phyloP scores from a whole-genome alignment of 306 rosid species.

The Castanea mollissima region DNA sequence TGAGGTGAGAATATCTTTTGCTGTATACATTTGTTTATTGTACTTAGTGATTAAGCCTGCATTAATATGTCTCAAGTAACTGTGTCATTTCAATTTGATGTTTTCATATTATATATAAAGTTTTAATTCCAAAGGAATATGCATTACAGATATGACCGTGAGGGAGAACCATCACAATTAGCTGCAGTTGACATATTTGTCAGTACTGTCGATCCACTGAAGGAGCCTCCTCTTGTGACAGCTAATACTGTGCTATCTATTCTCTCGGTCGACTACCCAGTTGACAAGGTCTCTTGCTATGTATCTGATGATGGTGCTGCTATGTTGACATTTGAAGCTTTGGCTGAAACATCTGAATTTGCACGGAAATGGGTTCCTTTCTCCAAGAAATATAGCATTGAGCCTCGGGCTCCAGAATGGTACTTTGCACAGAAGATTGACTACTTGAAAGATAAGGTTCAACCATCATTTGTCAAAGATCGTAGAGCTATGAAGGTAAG shows the following conservation, averaged over 20 bases:
- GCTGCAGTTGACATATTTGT: constrained; percentile 96
- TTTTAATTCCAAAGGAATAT: constrained; percentile 21
- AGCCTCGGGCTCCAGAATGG: constrained; percentile 99
- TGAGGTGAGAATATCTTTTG: constrained; percentile 49
- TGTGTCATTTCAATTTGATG: constrained; percentile 1
- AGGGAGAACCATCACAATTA: constrained; percentile 90
- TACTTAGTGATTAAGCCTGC: not conserved
- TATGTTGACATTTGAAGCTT: constrained; percentile 94
- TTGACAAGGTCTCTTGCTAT: constrained; percentile 96
- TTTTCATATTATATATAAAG: constrained; percentile 10
- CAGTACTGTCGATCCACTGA: constrained; percentile 93
- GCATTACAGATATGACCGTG: constrained; percentile 80
- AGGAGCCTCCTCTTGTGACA: constrained; percentile 98
- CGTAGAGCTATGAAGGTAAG: constrained; percentile 96
- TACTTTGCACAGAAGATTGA: constrained; percentile 96
- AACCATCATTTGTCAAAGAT: constrained; percentile 88
- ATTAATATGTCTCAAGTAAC: constrained; percentile 5
- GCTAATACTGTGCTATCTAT: constrained; percentile 93
- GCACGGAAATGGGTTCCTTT: constrained; percentile 97
- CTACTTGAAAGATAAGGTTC: constrained; percentile 93
- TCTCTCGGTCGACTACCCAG: constrained; percentile 95
- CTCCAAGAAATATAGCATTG: constrained; percentile 73
- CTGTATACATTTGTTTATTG: not conserved
- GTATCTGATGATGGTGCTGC: constrained; percentile 98
- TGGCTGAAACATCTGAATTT: constrained; percentile 89